Evolutionary conservation across 2,329 filamentous ascomycete species (phyloP).

Genomic region (Madurella mycetomatis): DNA sequence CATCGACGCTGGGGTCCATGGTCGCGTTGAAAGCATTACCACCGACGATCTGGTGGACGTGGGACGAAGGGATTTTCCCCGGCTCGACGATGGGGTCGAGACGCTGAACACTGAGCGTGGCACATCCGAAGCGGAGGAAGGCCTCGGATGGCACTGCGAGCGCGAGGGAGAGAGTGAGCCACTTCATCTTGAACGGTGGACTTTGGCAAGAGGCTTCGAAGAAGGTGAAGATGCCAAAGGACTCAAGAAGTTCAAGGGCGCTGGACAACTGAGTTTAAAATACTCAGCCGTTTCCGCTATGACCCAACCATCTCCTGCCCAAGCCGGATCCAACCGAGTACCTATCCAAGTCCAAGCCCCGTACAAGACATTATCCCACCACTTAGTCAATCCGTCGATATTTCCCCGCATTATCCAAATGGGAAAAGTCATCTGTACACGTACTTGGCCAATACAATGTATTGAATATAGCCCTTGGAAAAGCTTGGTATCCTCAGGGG

Average conservation of each 20-base stretch:
- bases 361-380: neutral
- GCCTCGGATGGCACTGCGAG: slow-evolving; percentile 23
- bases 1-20: slow-evolving; percentile 21
- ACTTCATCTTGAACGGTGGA: slow-evolving; percentile 19
- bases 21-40: slow-evolving; percentile 27
- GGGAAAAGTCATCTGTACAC: neutral
- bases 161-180: slow-evolving; percentile 18
- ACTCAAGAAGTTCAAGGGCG: neutral
- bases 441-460: neutral
- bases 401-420: neutral
- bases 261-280: neutral
- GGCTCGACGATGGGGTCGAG: slow-evolving; percentile 29
- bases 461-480: neutral
- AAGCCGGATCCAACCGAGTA: too few relatives aligned
- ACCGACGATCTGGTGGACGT: slow-evolving; percentile 28
- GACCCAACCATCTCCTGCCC: too few relatives aligned
- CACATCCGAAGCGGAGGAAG: slow-evolving; percentile 23
- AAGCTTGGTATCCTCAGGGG: neutral
- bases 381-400: neutral
- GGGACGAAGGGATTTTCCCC: slow-evolving; percentile 22
- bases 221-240: neutral
- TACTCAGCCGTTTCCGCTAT: neutral
- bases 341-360: neutral
- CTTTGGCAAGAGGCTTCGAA: neutral
- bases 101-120: slow-evolving; percentile 1